Evolutionary conservation across 768 basidiomycete genomes (phyloP), one percentile per base, ranked within the genome.

Genomic region (Pleurotus pulmonarius): DNA sequence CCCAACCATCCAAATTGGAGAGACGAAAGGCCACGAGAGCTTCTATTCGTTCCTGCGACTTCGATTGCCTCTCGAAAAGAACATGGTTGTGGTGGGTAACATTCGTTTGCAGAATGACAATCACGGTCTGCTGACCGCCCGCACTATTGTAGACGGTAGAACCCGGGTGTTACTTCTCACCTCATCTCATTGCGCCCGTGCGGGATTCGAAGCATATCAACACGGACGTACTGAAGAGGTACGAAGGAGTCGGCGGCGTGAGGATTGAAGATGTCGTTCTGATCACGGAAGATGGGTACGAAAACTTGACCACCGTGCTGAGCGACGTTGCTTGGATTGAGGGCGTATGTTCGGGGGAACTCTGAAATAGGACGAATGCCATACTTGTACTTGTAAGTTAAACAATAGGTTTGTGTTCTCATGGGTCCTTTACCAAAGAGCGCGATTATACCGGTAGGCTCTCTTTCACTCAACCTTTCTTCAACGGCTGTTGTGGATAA

Each of bases 211-310:
- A 74, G 57, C 77, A 86, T 63, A 83, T 98, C 60, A 76, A 94
- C 65, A 81, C 83, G 40, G 85, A 80, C 12, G 79, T 88, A 20
- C 72, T 95, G 58, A 77, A 78, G 67, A 71, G 74, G 48, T 98
- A 94, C 64, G 86, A 91, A 64, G 71, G 73, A 34, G 90, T 98
- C 20, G 96, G 96, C 12, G 96, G 95, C 0, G 89, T 98, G 2
- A 75, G 95, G 49, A 95, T 98, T 60, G 96, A 98, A 69, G 96
- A 98, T 67, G 93, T 90, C 25, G 81, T 98, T 3, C 70, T 91
- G 5, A 85, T 99, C 59, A 92, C 85, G 0, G 69, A 76, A 56
- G 75, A 78, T 11, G 91, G 91, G 5, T 83, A 79, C 62, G 86
- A 93, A 73, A 96, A 94, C 71, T 65, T 97, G 59, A 97, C 96